phyloP scores from a whole-genome alignment of 305 asterid species.

The Coffea humblotiana region DNA sequence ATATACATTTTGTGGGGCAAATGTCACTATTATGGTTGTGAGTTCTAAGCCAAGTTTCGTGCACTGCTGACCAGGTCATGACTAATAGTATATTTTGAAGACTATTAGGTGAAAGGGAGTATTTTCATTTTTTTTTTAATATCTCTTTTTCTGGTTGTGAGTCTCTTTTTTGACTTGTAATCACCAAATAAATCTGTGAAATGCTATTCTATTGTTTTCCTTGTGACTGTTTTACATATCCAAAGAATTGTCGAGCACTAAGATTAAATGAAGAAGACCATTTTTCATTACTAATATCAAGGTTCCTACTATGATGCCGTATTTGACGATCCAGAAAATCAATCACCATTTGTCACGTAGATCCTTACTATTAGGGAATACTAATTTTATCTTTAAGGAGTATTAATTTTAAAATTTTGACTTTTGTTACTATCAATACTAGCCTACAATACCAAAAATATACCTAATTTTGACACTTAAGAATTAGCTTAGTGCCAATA shows the following conservation, averaged over 20 bases:
- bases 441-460: no score
- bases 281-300: background rate
- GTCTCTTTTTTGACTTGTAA: constrained; percentile 8
- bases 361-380: no score
- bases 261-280: background rate
- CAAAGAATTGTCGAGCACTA: background rate
- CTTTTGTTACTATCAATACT: no score
- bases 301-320: no score
- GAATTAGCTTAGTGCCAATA: background rate
- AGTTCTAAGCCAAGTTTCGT: constrained; percentile 1
- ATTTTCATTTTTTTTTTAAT: background rate
- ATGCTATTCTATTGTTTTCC: background rate
- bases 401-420: no score
- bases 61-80: background rate
- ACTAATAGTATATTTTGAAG: background rate
- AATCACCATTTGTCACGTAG: no score
- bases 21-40: background rate
- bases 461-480: no score
- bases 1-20: constrained; percentile 8
- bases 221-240: background rate
- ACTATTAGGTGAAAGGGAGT: background rate
- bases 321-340: no score
- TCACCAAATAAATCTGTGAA: background rate
- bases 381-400: no score
- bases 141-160: no score